A percentile compares a stretch with the other conserved stretches of the same genome.
Evolutionary conservation across 1,284 basidiomycete species (phyloP).

Genomic region (Moesziomyces sp.): DNA sequence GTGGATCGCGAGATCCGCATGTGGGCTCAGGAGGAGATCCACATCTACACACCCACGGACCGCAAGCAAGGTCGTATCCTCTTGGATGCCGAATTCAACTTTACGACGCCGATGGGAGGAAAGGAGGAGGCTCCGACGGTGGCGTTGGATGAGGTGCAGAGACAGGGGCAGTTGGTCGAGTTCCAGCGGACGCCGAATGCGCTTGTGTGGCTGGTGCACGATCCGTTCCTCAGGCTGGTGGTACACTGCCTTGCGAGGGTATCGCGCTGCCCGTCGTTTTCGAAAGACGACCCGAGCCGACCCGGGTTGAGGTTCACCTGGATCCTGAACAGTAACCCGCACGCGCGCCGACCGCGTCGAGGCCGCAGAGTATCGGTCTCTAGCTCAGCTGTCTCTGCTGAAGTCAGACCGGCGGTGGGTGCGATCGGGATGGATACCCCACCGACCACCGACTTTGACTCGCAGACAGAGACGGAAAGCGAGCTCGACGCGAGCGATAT

Average conservation of each 20-base stretch:
- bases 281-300: conserved; percentile 37
- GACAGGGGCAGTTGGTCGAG: conserved; percentile 29
- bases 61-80: conserved; percentile 15
- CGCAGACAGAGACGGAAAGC: conserved; percentile 34
- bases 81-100: conserved; percentile 18
- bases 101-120: conserved; percentile 8
- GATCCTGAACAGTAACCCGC: conserved; percentile 58
- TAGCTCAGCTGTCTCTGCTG: conserved; percentile 5
- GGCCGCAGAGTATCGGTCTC: conserved; percentile 28
- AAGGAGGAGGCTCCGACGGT: conserved; percentile 3
- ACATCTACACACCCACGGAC: conserved; percentile 9
- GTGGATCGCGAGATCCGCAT: conserved; percentile 42
- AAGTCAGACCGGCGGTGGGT: neutral
- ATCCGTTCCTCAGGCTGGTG: conserved; percentile 52
- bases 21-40: conserved; percentile 44
- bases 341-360: conserved; percentile 28
- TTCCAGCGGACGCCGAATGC: conserved; percentile 55
- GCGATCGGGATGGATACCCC: conserved; percentile 37
- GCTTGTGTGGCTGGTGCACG: conserved; percentile 54
- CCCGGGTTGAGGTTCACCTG: conserved; percentile 44
- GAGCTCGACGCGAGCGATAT: conserved; percentile 15
- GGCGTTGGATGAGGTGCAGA: conserved; percentile 9
- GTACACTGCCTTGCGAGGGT: conserved; percentile 63
- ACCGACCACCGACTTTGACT: conserved; percentile 50
- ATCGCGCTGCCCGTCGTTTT: conserved; percentile 51